Conservation (phyloP, 257 asterid genomes). For the Ilex asprella region DNA sequence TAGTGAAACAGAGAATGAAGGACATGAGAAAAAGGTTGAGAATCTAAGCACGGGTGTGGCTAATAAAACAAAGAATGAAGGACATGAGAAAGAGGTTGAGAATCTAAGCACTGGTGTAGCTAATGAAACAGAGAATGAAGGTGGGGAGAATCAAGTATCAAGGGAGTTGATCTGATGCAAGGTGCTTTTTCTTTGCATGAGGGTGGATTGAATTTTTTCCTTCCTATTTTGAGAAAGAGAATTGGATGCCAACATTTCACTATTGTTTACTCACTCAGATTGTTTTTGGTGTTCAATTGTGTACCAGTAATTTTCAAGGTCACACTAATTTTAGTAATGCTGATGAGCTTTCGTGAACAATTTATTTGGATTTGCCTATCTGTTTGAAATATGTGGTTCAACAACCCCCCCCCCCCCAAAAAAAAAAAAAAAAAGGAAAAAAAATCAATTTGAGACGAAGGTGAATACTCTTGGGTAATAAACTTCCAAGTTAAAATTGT, state of each 20-base stretch:
- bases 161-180: conserved; percentile 6
- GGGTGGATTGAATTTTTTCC: not conserved
- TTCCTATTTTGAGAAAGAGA: not conserved
- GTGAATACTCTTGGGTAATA: too few species aligned
- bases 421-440: too few species aligned
- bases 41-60: conserved; percentile 14
- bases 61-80: conserved; percentile 2
- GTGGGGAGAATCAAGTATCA: conserved; percentile 10
- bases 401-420: too few species aligned
- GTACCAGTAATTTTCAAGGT: not conserved
- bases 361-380: too few species aligned
- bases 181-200: not conserved
- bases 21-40: conserved; percentile 30
- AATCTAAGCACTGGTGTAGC: conserved; percentile 14
- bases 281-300: not conserved
- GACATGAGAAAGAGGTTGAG: conserved; percentile 30
- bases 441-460: too few species aligned
- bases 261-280: not conserved
- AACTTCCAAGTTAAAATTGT: too few species aligned
- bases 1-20: conserved; percentile 6
- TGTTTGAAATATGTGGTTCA: too few species aligned
- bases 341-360: not conserved
- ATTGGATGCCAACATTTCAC: not conserved
- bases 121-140: conserved; percentile 18
- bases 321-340: not conserved